phyloP scores from a whole-genome alignment of 805 yeast species.

The Cephaloascus albidus region DNA sequence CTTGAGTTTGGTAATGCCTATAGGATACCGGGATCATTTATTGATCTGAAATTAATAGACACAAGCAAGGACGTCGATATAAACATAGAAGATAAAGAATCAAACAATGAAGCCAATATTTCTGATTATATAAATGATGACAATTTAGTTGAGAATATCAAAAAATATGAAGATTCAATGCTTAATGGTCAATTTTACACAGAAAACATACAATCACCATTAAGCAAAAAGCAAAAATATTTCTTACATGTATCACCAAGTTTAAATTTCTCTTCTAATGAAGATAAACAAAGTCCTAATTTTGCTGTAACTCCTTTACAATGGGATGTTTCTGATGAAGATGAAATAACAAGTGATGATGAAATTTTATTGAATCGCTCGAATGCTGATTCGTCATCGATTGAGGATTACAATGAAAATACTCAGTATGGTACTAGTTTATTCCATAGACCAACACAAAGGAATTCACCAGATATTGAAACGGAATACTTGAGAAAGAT shows the following conservation, averaged over 20 bases:
- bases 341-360: not conserved
- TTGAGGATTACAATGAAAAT: not conserved
- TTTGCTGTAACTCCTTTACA: not conserved
- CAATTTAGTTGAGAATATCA: not conserved
- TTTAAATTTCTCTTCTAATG: not conserved
- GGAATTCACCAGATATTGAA: slow-evolving; percentile 7
- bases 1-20: no score
- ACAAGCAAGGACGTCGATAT: no score
- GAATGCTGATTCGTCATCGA: not conserved
- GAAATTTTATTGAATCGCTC: not conserved
- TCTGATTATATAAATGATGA: not conserved
- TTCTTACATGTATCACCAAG: not conserved
- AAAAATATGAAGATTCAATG: not conserved
- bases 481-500: slow-evolving; percentile 19
- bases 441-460: slow-evolving; percentile 7
- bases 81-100: no score
- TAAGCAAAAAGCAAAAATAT: not conserved
- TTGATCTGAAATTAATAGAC: no score
- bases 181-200: not conserved
- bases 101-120: no score
- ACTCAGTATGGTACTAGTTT: slow-evolving; percentile 28
- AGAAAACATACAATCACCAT: not conserved
- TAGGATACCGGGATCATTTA: no score
- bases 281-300: not conserved
- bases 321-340: not conserved